A percentile compares a stretch with the other conserved stretches of the same genome.
Evolutionary conservation across 371 early-diverging fungal species (phyloP).

Genomic region (Basidiobolus heterosporus): DNA sequence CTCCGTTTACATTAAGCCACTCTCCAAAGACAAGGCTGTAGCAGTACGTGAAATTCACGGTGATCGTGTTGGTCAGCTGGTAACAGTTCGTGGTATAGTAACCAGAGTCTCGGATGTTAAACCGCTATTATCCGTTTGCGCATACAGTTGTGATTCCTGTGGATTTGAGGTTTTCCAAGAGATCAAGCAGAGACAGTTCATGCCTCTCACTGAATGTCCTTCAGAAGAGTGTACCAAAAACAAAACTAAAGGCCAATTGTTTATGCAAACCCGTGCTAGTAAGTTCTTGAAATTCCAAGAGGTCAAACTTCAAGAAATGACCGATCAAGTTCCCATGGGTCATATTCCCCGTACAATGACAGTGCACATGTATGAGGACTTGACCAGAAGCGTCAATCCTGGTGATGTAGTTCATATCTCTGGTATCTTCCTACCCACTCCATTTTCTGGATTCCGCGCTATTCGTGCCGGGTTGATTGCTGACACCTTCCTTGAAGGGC

Average conservation of each 20-base stretch:
- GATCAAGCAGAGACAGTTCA: slow-evolving; percentile 64
- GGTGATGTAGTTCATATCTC: slow-evolving; percentile 82
- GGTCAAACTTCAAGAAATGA: slow-evolving; percentile 86
- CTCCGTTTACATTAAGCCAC: slow-evolving; percentile 62
- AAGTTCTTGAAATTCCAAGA: slow-evolving; percentile 93
- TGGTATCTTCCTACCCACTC: slow-evolving; percentile 89
- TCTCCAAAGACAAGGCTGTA: slow-evolving; percentile 29
- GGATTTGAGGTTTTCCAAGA: slow-evolving; percentile 96
- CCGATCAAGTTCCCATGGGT: slow-evolving; percentile 96
- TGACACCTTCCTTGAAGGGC: slow-evolving; percentile 88
- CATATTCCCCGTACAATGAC: slow-evolving; percentile 94
- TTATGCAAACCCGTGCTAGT: slow-evolving; percentile 86
- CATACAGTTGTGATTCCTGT: slow-evolving; percentile 93
- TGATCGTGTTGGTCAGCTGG: slow-evolving; percentile 69
- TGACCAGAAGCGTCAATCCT: slow-evolving; percentile 71
- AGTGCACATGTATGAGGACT: slow-evolving; percentile 70
- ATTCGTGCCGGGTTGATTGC: slow-evolving; percentile 88
- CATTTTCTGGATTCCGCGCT: slow-evolving; percentile 86
- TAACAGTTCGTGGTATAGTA: slow-evolving; percentile 88
- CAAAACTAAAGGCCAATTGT: slow-evolving; percentile 70
- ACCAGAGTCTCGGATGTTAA: slow-evolving; percentile 94
- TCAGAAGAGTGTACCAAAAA: slow-evolving; percentile 75
- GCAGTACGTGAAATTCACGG: slow-evolving; percentile 86
- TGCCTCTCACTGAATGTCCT: slow-evolving; percentile 79
- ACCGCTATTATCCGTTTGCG: slow-evolving; percentile 80